Conservation (phyloP, 2,329 filamentous ascomycete genomes). For the Colletotrichum tamarilloi region DNA sequence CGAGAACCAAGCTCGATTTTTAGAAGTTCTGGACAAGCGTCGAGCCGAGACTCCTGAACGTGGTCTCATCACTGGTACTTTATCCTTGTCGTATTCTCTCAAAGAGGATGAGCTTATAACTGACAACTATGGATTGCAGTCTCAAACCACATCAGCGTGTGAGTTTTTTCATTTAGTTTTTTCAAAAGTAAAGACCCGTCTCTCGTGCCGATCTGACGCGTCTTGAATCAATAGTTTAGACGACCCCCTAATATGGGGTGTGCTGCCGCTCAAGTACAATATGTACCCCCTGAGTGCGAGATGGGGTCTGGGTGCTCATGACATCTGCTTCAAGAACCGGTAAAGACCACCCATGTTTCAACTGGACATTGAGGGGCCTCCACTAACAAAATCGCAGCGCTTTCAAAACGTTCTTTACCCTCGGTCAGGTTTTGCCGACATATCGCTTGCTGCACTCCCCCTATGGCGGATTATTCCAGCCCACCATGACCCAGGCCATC, state of each 20-base stretch:
- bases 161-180: conserved; percentile 54
- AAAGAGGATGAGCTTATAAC: background rate
- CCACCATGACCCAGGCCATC: conserved; percentile 87
- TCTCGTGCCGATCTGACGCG: conserved; percentile 28
- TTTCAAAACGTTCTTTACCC: conserved; percentile 82
- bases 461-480: conserved; percentile 88
- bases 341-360: conserved; percentile 47
- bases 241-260: conserved; percentile 94
- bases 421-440: conserved; percentile 91
- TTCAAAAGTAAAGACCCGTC: background rate
- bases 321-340: conserved; percentile 94
- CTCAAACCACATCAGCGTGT: conserved; percentile 91
- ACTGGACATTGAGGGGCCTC: conserved; percentile 5
- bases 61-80: conserved; percentile 79
- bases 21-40: conserved; percentile 80
- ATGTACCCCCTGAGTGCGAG: conserved; percentile 80
- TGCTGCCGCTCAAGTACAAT: conserved; percentile 79
- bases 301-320: conserved; percentile 92
- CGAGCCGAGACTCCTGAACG: conserved; percentile 72
- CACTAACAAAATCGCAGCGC: conserved; percentile 57
- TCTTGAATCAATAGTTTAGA: conserved; percentile 73
- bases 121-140: conserved; percentile 60
- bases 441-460: conserved; percentile 84
- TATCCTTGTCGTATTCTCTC: background rate
- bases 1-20: conserved; percentile 79